Evolutionary conservation across 495 filamentous ascomycete species (phyloP).

Genomic region (Chaetomidium leptoderma): DNA sequence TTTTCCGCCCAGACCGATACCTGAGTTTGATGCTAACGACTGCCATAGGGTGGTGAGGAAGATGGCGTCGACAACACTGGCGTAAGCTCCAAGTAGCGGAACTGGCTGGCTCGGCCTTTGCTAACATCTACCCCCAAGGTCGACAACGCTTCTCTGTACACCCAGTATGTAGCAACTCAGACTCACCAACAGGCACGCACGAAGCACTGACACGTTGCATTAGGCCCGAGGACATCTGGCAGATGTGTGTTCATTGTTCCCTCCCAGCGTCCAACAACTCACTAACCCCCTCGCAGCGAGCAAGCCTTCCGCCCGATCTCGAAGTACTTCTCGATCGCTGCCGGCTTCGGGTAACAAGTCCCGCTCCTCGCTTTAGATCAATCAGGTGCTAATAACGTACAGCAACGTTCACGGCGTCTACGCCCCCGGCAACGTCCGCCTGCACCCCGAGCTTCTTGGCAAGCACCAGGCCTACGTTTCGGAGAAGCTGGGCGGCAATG

Average conservation of each 20-base stretch:
- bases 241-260: conserved; percentile 52
- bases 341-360: conserved; percentile 60
- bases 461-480: conserved; percentile 92
- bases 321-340: conserved; percentile 95
- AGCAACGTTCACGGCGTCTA: conserved; percentile 99
- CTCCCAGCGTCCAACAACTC: background rate
- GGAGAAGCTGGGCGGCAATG: conserved; percentile 57
- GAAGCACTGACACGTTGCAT: background rate
- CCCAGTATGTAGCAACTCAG: conserved; percentile 47
- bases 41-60: conserved; percentile 68
- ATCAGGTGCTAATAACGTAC: background rate
- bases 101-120: background rate
- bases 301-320: conserved; percentile 73
- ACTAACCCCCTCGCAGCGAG: conserved; percentile 35
- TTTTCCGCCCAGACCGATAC: background rate
- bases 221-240: conserved; percentile 80
- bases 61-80: conserved; percentile 85
- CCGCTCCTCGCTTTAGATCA: too few species aligned
- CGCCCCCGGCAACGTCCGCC: conserved; percentile 94
- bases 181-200: too few species aligned
- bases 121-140: conserved; percentile 39
- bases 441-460: conserved; percentile 86
- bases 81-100: conserved; percentile 4
- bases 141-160: conserved; percentile 96
- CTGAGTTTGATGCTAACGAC: background rate